A percentile compares a stretch with the other conserved stretches of the same genome.
Evolutionary conservation across 2,329 filamentous ascomycete genomes (phyloP).

Genomic region (Ascochyta lentis): DNA sequence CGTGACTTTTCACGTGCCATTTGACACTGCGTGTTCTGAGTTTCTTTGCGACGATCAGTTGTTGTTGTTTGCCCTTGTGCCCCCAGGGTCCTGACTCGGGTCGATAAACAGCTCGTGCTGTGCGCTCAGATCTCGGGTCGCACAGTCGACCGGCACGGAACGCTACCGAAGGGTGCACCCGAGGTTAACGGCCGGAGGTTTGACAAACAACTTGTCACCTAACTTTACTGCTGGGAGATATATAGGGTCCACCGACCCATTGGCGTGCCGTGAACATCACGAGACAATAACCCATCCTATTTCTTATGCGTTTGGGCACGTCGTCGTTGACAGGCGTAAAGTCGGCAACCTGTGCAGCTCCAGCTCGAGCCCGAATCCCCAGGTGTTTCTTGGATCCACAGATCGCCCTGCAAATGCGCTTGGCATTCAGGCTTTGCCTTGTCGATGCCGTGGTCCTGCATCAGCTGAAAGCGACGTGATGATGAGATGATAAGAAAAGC

Average conservation of each 20-base stretch:
- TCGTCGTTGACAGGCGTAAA: constrained; percentile 8
- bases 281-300: neutral
- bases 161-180: constrained; percentile 30
- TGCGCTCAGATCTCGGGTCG: constrained; percentile 33
- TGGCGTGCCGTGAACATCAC: neutral
- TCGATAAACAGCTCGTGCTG: constrained; percentile 29
- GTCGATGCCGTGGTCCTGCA: constrained; percentile 7
- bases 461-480: constrained; percentile 4
- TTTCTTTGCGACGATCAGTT: constrained; percentile 13
- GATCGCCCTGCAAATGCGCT: constrained; percentile 19
- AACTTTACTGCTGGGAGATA: constrained; percentile 7
- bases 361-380: neutral
- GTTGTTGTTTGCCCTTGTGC: neutral
- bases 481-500: neutral
- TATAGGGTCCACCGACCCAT: constrained; percentile 2
- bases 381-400: constrained; percentile 19
- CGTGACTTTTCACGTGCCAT: constrained; percentile 1
- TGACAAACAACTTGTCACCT: constrained; percentile 16
- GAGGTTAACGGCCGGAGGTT: constrained; percentile 17
- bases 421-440: constrained; percentile 13
- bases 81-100: constrained; percentile 21
- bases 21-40: neutral
- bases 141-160: constrained; percentile 32
- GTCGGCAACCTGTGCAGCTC: constrained; percentile 11
- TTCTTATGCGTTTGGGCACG: neutral